These are phyloP conservation scores for Obba rivulosa DNA, from an alignment of 768 basidiomycete species.

Conservation along the genomic window DNA sequence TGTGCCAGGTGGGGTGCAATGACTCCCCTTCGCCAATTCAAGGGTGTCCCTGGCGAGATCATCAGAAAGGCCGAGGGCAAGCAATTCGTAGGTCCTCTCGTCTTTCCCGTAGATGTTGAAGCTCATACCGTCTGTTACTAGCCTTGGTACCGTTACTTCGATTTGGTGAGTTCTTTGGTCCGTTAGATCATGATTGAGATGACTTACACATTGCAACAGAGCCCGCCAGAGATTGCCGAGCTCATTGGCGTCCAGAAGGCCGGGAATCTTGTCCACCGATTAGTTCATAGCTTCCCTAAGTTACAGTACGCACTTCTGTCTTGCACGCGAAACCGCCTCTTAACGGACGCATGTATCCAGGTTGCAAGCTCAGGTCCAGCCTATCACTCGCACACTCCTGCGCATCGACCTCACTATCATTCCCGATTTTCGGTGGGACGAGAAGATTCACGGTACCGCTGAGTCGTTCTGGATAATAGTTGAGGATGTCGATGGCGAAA, in stretches of 20 bases:
- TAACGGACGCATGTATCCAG: constrained; percentile 30
- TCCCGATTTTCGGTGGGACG: constrained; percentile 99
- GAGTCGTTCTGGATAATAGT: constrained; percentile 93
- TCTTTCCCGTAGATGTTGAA: background rate
- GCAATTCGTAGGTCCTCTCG: constrained; percentile 73
- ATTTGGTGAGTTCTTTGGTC: constrained; percentile 43
- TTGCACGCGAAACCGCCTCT: background rate
- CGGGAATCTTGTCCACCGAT: constrained; percentile 83
- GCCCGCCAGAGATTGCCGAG: constrained; percentile 90
- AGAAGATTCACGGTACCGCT: constrained; percentile 82
- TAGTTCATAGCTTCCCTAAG: constrained; percentile 96
- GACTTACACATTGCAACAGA: constrained; percentile 27
- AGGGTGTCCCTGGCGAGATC: constrained; percentile 80
- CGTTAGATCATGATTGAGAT: background rate
- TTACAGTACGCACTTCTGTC: constrained; percentile 54
- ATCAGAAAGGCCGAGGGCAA: constrained; percentile 91
- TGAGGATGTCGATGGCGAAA: constrained; percentile 96
- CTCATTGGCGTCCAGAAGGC: constrained; percentile 92
- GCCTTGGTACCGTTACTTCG: constrained; percentile 98
- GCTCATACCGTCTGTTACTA: constrained; percentile 20
- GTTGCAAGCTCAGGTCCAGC: constrained; percentile 93
- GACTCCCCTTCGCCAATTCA: constrained; percentile 96
- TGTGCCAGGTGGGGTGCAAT: constrained; percentile 87
- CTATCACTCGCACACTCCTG: constrained; percentile 89
- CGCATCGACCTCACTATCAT: constrained; percentile 90